Conservation (phyloP, 108 stramenopile species). For the Mayamaea pseudoterrestris region DNA sequence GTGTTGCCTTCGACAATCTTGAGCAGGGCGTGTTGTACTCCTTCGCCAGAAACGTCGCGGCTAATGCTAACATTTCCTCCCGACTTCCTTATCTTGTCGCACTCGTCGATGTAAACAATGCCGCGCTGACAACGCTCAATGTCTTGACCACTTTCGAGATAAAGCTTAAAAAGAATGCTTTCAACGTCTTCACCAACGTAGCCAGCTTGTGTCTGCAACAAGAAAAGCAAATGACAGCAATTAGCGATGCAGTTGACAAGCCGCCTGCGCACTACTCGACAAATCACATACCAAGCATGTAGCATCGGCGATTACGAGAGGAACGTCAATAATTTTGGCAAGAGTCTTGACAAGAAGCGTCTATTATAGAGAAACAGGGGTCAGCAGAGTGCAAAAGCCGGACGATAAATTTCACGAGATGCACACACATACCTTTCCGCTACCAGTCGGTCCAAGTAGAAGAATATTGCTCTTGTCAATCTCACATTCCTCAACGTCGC, state of each 20-base stretch:
- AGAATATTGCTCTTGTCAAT: slow-evolving; percentile 96
- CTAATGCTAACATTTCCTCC: slow-evolving; percentile 92
- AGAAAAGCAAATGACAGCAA: too few species aligned
- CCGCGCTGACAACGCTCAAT: slow-evolving; percentile 87
- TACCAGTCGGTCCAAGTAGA: slow-evolving; percentile 83
- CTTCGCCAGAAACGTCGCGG: slow-evolving; percentile 92
- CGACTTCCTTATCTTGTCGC: slow-evolving; percentile 86
- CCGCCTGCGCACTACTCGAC: too few species aligned
- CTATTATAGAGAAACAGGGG: too few species aligned
- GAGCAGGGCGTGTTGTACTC: slow-evolving; percentile 96
- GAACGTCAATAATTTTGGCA: slow-evolving; percentile 88
- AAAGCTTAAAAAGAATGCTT: slow-evolving; percentile 71
- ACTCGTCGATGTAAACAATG: slow-evolving; percentile 94
- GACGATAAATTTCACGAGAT: too few species aligned
- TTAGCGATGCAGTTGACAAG: too few species aligned
- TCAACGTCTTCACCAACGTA: slow-evolving; percentile 99
- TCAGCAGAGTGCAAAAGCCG: too few species aligned
- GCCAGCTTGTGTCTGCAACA: slow-evolving; percentile 95
- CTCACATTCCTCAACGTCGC: slow-evolving; percentile 68
- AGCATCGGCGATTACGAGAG: slow-evolving; percentile 91
- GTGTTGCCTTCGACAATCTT: slow-evolving; percentile 99
- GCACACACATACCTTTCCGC: too few species aligned
- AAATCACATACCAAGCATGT: too few species aligned
- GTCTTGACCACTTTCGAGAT: slow-evolving; percentile 88
- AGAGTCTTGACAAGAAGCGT: slow-evolving; percentile 90